These are phyloP conservation scores for Colletotrichum musae DNA, from an alignment of 2,329 filamentous ascomycete genomes.

Conservation along the genomic window DNA sequence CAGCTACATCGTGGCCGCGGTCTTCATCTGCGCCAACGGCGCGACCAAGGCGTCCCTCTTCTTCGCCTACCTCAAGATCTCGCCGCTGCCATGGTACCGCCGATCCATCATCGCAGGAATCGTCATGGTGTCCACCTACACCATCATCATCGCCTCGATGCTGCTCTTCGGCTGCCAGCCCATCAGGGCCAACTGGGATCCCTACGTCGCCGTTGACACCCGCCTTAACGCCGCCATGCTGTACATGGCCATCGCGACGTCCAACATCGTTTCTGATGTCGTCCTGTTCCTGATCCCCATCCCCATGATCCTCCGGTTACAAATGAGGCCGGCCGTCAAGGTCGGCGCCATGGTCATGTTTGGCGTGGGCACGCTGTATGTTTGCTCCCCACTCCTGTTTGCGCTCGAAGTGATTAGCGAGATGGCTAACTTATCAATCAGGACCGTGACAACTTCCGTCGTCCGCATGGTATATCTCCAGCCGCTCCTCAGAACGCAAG, in stretches of 20 bases:
- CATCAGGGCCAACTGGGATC: conserved; percentile 43
- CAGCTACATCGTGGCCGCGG: conserved; percentile 46
- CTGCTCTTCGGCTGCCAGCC: conserved; percentile 44
- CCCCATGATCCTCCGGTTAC: conserved; percentile 58
- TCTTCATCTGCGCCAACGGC: conserved; percentile 52
- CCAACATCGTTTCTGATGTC: conserved; percentile 63
- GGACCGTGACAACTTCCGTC: conserved; percentile 49
- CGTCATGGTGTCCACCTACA: conserved; percentile 48
- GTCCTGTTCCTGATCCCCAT: conserved; percentile 61
- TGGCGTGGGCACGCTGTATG: conserved; percentile 53
- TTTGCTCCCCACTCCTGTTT: not conserved
- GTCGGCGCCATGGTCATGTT: conserved; percentile 59
- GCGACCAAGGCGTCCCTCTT: conserved; percentile 54
- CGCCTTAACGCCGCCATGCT: conserved; percentile 61
- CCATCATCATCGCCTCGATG: conserved; percentile 42
- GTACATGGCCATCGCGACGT: conserved; percentile 63
- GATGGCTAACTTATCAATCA: conserved; percentile 19
- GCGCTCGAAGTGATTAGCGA: not conserved
- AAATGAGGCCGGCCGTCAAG: conserved; percentile 62
- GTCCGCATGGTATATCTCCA: conserved; percentile 41
- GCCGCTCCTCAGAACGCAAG: conserved; percentile 37
- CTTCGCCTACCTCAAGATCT: conserved; percentile 53
- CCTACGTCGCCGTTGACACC: conserved; percentile 41
- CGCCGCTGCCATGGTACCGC: conserved; percentile 49
- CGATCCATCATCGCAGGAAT: conserved; percentile 47